Percentiles rank a stretch among this genome's conserved stretches.
Conservation (phyloP, 164 flowering plant genomes). For the Stephania cephalantha region DNA sequence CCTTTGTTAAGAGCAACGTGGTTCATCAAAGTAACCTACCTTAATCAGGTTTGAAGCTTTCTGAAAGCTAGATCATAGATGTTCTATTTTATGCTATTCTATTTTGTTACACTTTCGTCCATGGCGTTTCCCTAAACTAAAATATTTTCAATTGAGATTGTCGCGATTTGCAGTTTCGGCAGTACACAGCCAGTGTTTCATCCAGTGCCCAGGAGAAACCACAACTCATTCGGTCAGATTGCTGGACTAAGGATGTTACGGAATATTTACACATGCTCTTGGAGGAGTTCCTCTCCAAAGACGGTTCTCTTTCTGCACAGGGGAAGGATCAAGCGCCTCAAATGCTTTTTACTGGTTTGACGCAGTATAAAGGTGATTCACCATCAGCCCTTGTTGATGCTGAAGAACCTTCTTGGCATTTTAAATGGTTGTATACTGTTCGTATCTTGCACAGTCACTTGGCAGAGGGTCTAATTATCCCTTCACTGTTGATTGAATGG, state of each 20-base stretch:
- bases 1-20: conserved; percentile 93
- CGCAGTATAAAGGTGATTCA: conserved; percentile 45
- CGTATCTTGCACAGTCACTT: conserved; percentile 87
- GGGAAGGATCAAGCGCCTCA: conserved; percentile 61
- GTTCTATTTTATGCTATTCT: background rate
- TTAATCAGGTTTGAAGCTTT: conserved; percentile 32
- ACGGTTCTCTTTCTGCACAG: conserved; percentile 41
- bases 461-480: conserved; percentile 74
- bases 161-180: conserved; percentile 58
- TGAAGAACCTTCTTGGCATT: conserved; percentile 72
- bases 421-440: conserved; percentile 93
- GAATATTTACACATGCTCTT: conserved; percentile 78
- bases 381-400: conserved; percentile 37
- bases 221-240: conserved; percentile 69
- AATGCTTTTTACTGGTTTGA: conserved; percentile 43
- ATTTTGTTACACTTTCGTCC: background rate
- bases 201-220: conserved; percentile 67
- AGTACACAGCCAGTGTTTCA: conserved; percentile 46
- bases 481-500: conserved; percentile 89
- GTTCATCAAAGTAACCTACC: conserved; percentile 94
- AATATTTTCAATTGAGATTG: conserved; percentile 11
- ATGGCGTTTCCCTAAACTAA: conserved; percentile 3
- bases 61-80: background rate
- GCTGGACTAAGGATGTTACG: conserved; percentile 92
- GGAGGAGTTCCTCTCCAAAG: conserved; percentile 61